A percentile compares a stretch with the other conserved stretches of the same genome.
phyloP scores from a whole-genome alignment of 1,139 yeast species.

The Candida tropicalis region DNA sequence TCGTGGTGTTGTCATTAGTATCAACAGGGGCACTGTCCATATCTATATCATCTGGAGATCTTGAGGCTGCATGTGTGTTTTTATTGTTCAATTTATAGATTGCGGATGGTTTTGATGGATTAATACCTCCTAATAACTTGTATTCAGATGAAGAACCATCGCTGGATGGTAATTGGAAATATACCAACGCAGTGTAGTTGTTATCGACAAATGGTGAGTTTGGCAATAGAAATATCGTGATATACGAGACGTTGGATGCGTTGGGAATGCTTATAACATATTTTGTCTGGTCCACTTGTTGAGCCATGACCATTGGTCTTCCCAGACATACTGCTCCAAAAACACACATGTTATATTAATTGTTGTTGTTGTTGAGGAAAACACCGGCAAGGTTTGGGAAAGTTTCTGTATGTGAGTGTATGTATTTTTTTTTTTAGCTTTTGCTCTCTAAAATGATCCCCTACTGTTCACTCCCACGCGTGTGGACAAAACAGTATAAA shows the following conservation, averaged over 20 bases:
- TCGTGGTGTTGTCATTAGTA: constrained; percentile 29
- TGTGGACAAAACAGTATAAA: background rate
- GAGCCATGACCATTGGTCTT: constrained; percentile 55
- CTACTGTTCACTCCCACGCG: background rate
- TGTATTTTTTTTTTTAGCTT: background rate
- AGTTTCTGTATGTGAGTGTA: background rate
- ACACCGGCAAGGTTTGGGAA: no score
- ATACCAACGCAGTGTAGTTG: constrained; percentile 78
- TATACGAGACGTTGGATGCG: constrained; percentile 67
- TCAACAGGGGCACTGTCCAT: constrained; percentile 22
- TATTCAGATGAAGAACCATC: constrained; percentile 50
- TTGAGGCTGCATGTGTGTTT: constrained; percentile 18
- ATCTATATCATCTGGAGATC: constrained; percentile 32
- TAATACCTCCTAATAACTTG: constrained; percentile 75
- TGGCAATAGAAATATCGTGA: constrained; percentile 77
- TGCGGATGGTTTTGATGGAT: constrained; percentile 82
- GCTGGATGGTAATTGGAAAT: constrained; percentile 76
- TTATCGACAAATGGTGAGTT: constrained; percentile 63
- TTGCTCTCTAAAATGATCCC: no score
- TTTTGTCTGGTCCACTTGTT: constrained; percentile 65
- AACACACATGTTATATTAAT: constrained; percentile 27
- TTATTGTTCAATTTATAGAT: constrained; percentile 78
- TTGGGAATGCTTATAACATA: constrained; percentile 63
- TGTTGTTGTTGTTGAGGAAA: constrained; percentile 1
- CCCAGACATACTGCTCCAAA: constrained; percentile 63